Percentiles rank a stretch among this genome's conserved stretches.
These are phyloP conservation scores for Pestalotiopsis sp. DNA, from an alignment of 2,329 filamentous ascomycete species.

Conservation along the genomic window DNA sequence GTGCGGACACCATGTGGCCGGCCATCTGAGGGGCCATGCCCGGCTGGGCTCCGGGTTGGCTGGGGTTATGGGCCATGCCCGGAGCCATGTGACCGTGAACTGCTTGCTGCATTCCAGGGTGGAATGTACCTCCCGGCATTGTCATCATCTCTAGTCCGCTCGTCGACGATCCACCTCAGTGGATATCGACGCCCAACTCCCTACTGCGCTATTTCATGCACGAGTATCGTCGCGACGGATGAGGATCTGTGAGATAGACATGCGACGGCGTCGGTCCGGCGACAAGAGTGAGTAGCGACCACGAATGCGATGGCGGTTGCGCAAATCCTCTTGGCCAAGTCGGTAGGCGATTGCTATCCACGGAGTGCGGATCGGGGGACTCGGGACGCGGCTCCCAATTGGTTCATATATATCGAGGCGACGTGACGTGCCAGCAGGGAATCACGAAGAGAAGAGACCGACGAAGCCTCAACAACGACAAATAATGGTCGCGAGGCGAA, in stretches of 20 bases:
- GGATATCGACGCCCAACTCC: slow-evolving; percentile 57
- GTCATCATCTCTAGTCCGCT: slow-evolving; percentile 64
- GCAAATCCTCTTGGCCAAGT: neutral
- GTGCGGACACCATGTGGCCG: slow-evolving; percentile 73
- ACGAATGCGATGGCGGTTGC: neutral
- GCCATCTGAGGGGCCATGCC: slow-evolving; percentile 69
- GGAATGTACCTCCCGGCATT: slow-evolving; percentile 67
- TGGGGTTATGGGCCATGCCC: slow-evolving; percentile 68
- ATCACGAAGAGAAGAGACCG: neutral
- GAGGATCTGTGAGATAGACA: neutral
- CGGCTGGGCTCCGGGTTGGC: slow-evolving; percentile 69
- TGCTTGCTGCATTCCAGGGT: slow-evolving; percentile 72
- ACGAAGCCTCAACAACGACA: neutral
- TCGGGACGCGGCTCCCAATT: neutral
- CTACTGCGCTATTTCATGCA: slow-evolving; percentile 50
- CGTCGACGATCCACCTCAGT: slow-evolving; percentile 59
- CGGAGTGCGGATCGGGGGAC: neutral
- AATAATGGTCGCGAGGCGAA: neutral
- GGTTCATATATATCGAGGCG: neutral
- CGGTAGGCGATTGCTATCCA: neutral
- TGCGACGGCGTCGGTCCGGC: slow-evolving; percentile 10
- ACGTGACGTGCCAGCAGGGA: neutral
- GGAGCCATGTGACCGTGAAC: slow-evolving; percentile 67
- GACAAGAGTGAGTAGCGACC: neutral
- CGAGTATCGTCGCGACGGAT: slow-evolving; percentile 19